Conservation (phyloP, 2,329 filamentous ascomycete species). For the Teratosphaeria nubilosa region DNA sequence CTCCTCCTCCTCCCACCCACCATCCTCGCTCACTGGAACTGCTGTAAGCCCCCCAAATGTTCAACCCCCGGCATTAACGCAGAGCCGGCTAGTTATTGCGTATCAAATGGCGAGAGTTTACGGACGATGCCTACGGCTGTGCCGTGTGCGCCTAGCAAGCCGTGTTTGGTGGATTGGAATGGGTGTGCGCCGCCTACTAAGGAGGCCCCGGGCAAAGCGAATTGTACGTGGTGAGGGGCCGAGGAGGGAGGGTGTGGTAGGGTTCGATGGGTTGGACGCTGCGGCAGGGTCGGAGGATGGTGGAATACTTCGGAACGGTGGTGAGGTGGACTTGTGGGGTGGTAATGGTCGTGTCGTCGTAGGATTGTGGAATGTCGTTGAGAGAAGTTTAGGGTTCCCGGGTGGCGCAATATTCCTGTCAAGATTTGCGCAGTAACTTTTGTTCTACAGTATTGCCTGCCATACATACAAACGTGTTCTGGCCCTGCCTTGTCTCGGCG, state of each 20-base stretch:
- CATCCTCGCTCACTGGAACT: not conserved
- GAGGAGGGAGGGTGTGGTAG: too few relatives aligned
- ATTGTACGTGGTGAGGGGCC: not conserved
- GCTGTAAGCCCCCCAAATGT: not conserved
- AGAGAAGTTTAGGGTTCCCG: too few relatives aligned
- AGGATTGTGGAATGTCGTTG: too few relatives aligned
- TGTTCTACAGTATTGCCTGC: not conserved
- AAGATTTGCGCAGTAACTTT: not conserved
- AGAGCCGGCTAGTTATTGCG: not conserved
- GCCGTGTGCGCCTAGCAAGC: not conserved
- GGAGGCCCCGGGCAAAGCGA: not conserved
- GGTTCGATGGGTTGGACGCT: too few relatives aligned
- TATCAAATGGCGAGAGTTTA: not conserved
- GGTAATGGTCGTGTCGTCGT: too few relatives aligned
- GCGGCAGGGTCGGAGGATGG: too few relatives aligned
- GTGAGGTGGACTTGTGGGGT: too few relatives aligned
- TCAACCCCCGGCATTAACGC: not conserved
- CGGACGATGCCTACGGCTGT: not conserved
- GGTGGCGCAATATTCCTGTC: too few relatives aligned
- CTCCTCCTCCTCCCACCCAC: not conserved
- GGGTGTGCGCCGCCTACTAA: not conserved
- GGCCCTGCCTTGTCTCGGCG: too few relatives aligned
- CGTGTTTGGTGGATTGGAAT: not conserved
- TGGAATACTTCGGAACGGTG: too few relatives aligned
- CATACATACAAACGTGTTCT: too few relatives aligned